phyloP scores from a whole-genome alignment of 139 green algal species.

The Tetradesmus obliquus region DNA sequence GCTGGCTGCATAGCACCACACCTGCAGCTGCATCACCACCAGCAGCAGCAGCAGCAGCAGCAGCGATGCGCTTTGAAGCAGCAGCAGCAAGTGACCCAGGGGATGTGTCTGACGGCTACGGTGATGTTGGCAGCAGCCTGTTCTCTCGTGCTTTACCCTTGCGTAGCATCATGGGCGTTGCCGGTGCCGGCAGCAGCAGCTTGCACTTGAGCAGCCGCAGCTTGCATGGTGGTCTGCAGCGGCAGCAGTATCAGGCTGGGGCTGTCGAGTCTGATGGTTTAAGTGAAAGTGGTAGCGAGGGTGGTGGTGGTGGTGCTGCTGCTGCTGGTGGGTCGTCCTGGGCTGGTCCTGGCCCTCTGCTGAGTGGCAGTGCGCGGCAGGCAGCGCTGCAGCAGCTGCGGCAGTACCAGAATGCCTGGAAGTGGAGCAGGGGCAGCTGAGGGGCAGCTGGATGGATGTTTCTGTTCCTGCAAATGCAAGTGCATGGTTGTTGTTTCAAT shows the following conservation, averaged over 20 bases:
- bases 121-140: neutral
- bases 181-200: conserved; percentile 6
- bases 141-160: neutral
- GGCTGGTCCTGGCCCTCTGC: neutral
- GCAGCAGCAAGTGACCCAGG: neutral
- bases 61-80: neutral
- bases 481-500: too few relatives aligned
- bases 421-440: neutral
- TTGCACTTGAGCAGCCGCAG: neutral
- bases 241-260: neutral
- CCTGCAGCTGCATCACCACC: neutral
- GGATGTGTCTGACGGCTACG: neutral
- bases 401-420: conserved; percentile 29
- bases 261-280: neutral
- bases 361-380: conserved; percentile 15
- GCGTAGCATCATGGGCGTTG: neutral
- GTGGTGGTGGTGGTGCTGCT: neutral
- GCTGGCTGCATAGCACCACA: neutral
- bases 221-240: neutral
- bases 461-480: too few relatives aligned
- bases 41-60: neutral
- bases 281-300: neutral
- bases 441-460: neutral
- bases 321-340: neutral
- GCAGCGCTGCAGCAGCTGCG: conserved; percentile 29